Conservation (phyloP, 2,329 filamentous ascomycete genomes). For the Polychaeton citri region DNA sequence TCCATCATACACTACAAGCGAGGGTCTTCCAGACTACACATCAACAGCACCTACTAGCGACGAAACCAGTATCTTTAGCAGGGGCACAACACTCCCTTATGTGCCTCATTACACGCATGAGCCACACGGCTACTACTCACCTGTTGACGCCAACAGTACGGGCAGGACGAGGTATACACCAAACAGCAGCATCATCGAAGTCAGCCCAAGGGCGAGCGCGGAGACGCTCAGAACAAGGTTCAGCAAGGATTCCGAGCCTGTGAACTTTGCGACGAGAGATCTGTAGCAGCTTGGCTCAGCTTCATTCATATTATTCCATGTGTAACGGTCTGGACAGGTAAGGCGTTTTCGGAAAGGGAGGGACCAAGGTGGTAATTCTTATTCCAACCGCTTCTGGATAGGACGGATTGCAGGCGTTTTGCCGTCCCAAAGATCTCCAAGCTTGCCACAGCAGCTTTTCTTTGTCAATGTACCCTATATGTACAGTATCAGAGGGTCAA, state of each 20-base stretch:
- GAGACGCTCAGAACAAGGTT: constrained; percentile 23
- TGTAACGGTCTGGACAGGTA: too few species aligned
- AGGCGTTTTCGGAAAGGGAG: too few species aligned
- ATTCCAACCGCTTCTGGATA: too few species aligned
- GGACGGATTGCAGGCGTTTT: too few species aligned
- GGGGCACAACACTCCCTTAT: neutral
- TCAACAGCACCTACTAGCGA: constrained; percentile 20
- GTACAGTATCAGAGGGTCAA: too few species aligned
- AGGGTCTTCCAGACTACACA: constrained; percentile 32
- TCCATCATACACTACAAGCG: constrained; percentile 20
- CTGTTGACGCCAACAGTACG: constrained; percentile 10
- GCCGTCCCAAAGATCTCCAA: too few species aligned
- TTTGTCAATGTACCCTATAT: too few species aligned
- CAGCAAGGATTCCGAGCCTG: neutral
- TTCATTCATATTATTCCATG: too few species aligned
- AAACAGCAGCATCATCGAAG: constrained; percentile 29
- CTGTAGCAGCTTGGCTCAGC: too few species aligned
- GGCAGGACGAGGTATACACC: constrained; percentile 19
- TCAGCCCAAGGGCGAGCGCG: constrained; percentile 26
- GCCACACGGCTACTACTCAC: constrained; percentile 19
- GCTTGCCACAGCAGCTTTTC: too few species aligned
- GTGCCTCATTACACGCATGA: constrained; percentile 6
- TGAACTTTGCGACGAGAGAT: neutral
- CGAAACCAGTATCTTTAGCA: constrained; percentile 10
- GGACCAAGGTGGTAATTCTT: too few species aligned